These are phyloP conservation scores for Infundibulicybe gibba DNA, from an alignment of 768 basidiomycete species.

Conservation along the genomic window DNA sequence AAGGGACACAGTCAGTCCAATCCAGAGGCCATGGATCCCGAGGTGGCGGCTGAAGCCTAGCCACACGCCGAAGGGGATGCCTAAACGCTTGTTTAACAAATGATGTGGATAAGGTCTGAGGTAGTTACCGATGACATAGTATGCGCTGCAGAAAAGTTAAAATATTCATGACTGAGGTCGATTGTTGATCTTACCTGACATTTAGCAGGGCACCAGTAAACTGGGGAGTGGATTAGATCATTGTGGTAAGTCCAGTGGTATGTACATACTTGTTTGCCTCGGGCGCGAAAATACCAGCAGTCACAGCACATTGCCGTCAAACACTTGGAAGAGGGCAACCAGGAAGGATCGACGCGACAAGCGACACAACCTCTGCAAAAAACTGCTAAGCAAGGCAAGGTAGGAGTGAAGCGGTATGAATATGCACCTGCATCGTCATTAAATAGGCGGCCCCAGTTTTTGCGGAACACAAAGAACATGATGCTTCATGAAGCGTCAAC, in stretches of 20 bases:
- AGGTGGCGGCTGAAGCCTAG: slow-evolving; percentile 61
- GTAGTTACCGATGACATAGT: slow-evolving; percentile 65
- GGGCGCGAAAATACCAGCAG: slow-evolving; percentile 79
- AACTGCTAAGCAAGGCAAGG: background rate
- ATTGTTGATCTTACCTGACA: slow-evolving; percentile 43
- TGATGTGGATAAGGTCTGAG: background rate
- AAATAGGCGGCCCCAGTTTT: slow-evolving; percentile 72
- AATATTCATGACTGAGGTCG: background rate
- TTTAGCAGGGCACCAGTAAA: slow-evolving; percentile 77
- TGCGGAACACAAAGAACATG: slow-evolving; percentile 56
- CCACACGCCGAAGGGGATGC: slow-evolving; percentile 80
- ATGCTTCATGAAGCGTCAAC: slow-evolving; percentile 26
- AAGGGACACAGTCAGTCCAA: slow-evolving; percentile 71
- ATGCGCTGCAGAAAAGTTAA: slow-evolving; percentile 39
- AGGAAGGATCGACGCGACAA: slow-evolving; percentile 75
- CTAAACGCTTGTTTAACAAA: slow-evolving; percentile 19
- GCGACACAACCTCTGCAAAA: slow-evolving; percentile 43
- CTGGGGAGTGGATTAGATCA: slow-evolving; percentile 23
- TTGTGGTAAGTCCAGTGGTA: too few species aligned
- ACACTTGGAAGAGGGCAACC: slow-evolving; percentile 79
- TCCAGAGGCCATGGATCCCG: slow-evolving; percentile 78
- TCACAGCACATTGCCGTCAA: slow-evolving; percentile 74
- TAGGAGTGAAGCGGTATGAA: background rate
- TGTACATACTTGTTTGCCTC: slow-evolving; percentile 63
- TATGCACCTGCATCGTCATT: slow-evolving; percentile 59